A percentile compares a stretch with the other conserved stretches of the same genome.
phyloP scores from a whole-genome alignment of 1,284 basidiomycete genomes.

The Marasmius tenuissimus region DNA sequence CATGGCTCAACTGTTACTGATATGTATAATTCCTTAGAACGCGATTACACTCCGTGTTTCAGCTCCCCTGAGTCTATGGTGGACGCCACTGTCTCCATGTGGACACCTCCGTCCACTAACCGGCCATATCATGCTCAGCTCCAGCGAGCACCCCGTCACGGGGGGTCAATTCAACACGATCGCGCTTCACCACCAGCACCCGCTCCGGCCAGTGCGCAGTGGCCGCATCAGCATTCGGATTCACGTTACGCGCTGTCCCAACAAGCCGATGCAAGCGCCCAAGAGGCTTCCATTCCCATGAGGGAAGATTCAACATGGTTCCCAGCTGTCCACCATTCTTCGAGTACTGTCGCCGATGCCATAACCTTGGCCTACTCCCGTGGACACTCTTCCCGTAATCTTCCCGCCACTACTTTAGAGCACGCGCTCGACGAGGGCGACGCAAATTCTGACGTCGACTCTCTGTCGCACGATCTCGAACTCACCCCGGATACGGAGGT shows the following conservation, averaged over 20 bases:
- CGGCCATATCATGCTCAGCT: neutral
- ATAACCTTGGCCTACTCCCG: neutral
- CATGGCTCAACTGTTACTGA: neutral
- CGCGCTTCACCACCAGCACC: neutral
- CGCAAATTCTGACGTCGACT: neutral
- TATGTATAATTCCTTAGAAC: neutral
- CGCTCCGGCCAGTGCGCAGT: neutral
- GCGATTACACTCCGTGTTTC: neutral
- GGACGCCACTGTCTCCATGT: neutral
- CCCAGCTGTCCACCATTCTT: neutral
- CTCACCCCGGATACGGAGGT: neutral
- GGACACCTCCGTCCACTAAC: neutral
- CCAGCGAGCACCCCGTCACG: neutral
- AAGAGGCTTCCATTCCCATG: constrained; percentile 4
- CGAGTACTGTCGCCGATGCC: neutral
- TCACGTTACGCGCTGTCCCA: neutral
- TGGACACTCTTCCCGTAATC: neutral
- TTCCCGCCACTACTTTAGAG: neutral
- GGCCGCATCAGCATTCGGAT: neutral
- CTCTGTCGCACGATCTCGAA: neutral
- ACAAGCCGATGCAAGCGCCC: neutral
- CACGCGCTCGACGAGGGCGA: neutral
- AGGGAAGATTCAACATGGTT: neutral
- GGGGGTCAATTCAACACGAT: neutral
- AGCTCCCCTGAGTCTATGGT: neutral